A percentile compares a stretch with the other conserved stretches of the same genome.
These are phyloP conservation scores for Chlamydomonas sp. DNA, from an alignment of 139 green algal species.

Conservation along the genomic window DNA sequence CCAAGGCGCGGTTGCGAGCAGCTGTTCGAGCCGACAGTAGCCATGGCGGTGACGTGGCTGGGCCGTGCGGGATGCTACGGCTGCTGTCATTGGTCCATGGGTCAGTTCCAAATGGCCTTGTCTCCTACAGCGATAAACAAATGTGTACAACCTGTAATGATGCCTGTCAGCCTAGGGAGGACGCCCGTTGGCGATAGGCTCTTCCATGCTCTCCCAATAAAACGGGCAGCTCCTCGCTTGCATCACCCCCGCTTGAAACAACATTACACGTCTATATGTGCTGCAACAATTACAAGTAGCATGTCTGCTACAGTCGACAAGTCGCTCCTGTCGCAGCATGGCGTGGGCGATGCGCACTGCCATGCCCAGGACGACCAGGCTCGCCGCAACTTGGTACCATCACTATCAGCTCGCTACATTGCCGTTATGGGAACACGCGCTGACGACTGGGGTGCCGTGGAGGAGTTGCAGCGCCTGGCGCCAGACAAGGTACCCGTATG, in stretches of 20 bases:
- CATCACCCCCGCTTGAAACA: not conserved
- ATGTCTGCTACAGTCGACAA: not conserved
- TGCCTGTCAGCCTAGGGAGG: not conserved
- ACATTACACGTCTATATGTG: not conserved
- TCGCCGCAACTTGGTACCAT: not conserved
- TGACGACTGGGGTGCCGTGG: slow-evolving; percentile 51
- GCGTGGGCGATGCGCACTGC: slow-evolving; percentile 47
- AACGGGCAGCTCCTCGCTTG: not conserved
- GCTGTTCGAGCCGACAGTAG: too few species aligned
- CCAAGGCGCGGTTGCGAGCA: too few species aligned
- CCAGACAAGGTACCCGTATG: not conserved
- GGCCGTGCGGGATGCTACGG: too few species aligned
- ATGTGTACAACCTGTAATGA: not conserved
- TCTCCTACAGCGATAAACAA: too few species aligned
- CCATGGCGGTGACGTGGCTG: too few species aligned
- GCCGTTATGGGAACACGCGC: slow-evolving; percentile 48
- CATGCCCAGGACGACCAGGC: slow-evolving; percentile 28
- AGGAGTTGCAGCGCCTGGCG: not conserved
- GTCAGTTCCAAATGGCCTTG: too few species aligned
- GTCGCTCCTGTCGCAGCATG: not conserved
- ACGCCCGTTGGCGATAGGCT: not conserved
- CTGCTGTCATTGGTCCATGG: too few species aligned
- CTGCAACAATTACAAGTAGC: not conserved
- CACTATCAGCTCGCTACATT: not conserved
- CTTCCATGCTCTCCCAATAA: not conserved